These are phyloP conservation scores for Echinochloa phyllopogon DNA, from an alignment of 176 grass and related monocot species.

Conservation along the genomic window DNA sequence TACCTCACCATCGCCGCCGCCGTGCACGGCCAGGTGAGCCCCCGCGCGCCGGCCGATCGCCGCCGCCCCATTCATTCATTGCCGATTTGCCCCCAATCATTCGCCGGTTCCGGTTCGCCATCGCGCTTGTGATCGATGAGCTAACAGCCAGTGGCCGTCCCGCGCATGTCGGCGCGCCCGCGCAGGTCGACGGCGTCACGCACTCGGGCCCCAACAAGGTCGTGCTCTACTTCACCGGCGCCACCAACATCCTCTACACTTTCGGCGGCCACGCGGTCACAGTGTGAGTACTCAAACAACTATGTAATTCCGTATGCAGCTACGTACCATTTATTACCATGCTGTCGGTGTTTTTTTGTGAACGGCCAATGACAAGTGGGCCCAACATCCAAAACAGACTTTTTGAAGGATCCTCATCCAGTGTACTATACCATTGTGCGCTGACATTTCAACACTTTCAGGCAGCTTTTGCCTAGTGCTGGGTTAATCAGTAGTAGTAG, in stretches of 20 bases:
- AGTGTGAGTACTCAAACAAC: constrained; percentile 45
- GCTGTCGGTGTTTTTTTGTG: neutral
- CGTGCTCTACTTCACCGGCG: constrained; percentile 65
- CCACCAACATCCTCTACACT: constrained; percentile 71
- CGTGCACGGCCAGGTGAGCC: constrained; percentile 54
- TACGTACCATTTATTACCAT: neutral
- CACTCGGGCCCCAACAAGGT: constrained; percentile 54
- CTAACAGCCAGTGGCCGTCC: neutral
- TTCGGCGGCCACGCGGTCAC: constrained; percentile 64
- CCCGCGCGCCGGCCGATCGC: neutral
- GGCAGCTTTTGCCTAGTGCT: constrained; percentile 39
- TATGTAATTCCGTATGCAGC: neutral
- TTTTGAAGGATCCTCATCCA: neutral
- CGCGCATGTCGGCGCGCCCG: neutral
- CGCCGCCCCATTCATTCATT: neutral
- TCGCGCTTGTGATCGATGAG: neutral
- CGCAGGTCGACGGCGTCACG: constrained; percentile 50
- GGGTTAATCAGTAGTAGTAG: neutral
- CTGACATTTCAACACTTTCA: constrained; percentile 11
- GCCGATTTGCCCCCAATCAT: neutral
- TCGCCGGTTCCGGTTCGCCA: neutral
- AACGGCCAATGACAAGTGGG: neutral
- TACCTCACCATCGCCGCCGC: constrained; percentile 56
- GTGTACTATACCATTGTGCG: neutral
- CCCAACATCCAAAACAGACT: neutral